These are phyloP conservation scores for Aureobasidium pullulans DNA, from an alignment of 2,329 filamentous ascomycete species.

Conservation along the genomic window DNA sequence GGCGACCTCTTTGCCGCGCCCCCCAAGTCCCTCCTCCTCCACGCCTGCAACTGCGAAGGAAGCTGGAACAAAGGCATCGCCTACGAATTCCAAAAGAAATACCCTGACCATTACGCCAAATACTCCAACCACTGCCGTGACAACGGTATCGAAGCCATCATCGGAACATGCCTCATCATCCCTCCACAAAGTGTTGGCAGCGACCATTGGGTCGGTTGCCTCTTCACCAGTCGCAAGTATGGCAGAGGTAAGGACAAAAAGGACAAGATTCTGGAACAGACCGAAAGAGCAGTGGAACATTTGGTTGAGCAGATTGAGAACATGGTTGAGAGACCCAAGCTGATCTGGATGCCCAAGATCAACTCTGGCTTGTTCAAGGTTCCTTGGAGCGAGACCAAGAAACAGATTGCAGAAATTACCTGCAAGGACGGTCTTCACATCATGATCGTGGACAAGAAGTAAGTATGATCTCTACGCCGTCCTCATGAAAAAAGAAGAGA, in stretches of 20 bases:
- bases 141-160: slow-evolving; percentile 25
- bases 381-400: slow-evolving; percentile 44
- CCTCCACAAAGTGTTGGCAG: slow-evolving; percentile 18
- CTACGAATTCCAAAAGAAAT: slow-evolving; percentile 40
- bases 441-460: neutral
- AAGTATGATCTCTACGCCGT: neutral
- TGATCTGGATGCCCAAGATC: slow-evolving; percentile 46
- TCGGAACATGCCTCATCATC: slow-evolving; percentile 14
- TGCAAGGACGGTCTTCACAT: slow-evolving; percentile 18
- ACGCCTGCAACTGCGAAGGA: slow-evolving; percentile 54
- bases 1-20: slow-evolving; percentile 50
- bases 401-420: slow-evolving; percentile 34
- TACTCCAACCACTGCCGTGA: slow-evolving; percentile 43
- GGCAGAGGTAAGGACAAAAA: slow-evolving; percentile 39
- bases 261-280: slow-evolving; percentile 42
- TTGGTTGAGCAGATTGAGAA: slow-evolving; percentile 37
- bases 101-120: slow-evolving; percentile 42
- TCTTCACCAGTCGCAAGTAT: slow-evolving; percentile 49
- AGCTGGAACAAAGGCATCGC: slow-evolving; percentile 55
- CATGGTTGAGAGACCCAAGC: slow-evolving; percentile 20
- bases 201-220: slow-evolving; percentile 49
- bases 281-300: slow-evolving; percentile 41
- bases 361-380: slow-evolving; percentile 53
- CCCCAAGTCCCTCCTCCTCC: slow-evolving; percentile 43
- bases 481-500: too few species aligned